These are phyloP conservation scores for Leptographium galeiforme DNA, from an alignment of 2,329 filamentous ascomycete species.

Conservation along the genomic window DNA sequence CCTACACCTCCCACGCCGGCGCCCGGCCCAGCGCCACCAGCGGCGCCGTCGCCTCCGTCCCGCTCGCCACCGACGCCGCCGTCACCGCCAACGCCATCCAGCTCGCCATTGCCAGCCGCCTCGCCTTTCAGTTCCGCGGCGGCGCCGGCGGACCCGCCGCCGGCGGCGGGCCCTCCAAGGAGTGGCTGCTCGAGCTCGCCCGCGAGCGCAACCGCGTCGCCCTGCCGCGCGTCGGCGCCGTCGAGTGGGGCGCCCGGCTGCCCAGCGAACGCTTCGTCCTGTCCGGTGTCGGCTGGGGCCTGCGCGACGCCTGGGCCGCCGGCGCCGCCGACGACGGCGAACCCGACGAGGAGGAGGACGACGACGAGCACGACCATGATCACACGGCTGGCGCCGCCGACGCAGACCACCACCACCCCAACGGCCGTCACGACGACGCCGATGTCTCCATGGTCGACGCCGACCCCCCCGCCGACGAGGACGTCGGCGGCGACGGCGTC, in stretches of 20 bases:
- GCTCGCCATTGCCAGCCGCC: conserved; percentile 56
- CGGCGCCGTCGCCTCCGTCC: conserved; percentile 33
- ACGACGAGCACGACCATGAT: conserved; percentile 18
- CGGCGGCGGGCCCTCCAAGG: conserved; percentile 48
- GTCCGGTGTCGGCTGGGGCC: conserved; percentile 50
- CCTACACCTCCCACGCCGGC: conserved; percentile 47
- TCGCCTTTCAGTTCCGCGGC: conserved; percentile 55
- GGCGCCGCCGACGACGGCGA: conserved; percentile 28
- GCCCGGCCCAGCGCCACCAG: conserved; percentile 34
- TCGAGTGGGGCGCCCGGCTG: conserved; percentile 54
- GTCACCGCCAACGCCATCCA: conserved; percentile 55
- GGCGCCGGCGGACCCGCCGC: conserved; percentile 31
- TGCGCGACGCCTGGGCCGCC: conserved; percentile 43
- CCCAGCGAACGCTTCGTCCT: conserved; percentile 57
- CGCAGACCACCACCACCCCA: conserved; percentile 25
- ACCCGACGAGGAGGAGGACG: conserved; percentile 21
- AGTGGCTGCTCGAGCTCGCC: conserved; percentile 65
- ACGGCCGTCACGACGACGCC: conserved; percentile 18
- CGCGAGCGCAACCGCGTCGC: conserved; percentile 54
- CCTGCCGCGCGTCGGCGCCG: conserved; percentile 47
- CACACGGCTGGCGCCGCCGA: conserved; percentile 27
- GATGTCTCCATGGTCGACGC: conserved; percentile 28
- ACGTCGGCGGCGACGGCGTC: conserved; percentile 40
- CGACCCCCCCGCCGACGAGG: conserved; percentile 37
- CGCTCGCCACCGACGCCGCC: conserved; percentile 34